phyloP scores from a whole-genome alignment of 768 basidiomycete species.

The Amanita muscaria region DNA sequence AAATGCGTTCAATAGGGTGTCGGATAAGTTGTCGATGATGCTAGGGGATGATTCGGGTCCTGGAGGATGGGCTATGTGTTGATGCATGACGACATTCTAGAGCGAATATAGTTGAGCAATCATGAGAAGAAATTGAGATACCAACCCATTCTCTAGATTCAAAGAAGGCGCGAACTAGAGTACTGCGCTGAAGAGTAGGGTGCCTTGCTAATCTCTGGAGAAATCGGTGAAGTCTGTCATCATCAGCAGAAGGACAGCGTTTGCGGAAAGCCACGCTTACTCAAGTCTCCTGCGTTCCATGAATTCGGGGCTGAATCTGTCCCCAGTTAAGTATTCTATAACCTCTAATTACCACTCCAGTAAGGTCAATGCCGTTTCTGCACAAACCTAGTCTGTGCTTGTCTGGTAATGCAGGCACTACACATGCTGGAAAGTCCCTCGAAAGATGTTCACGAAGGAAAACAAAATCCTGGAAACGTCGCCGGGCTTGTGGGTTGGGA shows the following conservation, averaged over 20 bases:
- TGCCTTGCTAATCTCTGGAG: conserved; percentile 86
- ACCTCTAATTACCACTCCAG: background rate
- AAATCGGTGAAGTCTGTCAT: conserved; percentile 79
- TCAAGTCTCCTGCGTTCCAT: conserved; percentile 88
- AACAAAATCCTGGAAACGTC: conserved; percentile 95
- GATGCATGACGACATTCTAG: conserved; percentile 95
- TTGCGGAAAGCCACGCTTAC: conserved; percentile 35
- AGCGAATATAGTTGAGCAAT: conserved; percentile 6
- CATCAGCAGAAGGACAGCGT: background rate
- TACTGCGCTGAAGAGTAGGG: conserved; percentile 87
- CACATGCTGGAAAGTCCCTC: conserved; percentile 92
- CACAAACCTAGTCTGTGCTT: conserved; percentile 89
- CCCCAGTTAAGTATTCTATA: conserved; percentile 95
- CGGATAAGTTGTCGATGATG: conserved; percentile 90
- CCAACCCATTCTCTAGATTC: conserved; percentile 96
- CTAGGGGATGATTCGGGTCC: conserved; percentile 71
- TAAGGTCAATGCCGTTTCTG: conserved; percentile 3
- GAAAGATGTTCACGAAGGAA: conserved; percentile 84
- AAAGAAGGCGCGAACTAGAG: conserved; percentile 88
- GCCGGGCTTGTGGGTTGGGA: conserved; percentile 62
- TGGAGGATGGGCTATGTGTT: conserved; percentile 88
- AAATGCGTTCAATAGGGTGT: conserved; percentile 94
- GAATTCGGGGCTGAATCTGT: conserved; percentile 94
- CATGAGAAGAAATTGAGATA: conserved; percentile 1
- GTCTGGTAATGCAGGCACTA: conserved; percentile 94